Evolutionary conservation across 148 eudicot species (phyloP).

Genomic region (Persicaria maculosa): DNA sequence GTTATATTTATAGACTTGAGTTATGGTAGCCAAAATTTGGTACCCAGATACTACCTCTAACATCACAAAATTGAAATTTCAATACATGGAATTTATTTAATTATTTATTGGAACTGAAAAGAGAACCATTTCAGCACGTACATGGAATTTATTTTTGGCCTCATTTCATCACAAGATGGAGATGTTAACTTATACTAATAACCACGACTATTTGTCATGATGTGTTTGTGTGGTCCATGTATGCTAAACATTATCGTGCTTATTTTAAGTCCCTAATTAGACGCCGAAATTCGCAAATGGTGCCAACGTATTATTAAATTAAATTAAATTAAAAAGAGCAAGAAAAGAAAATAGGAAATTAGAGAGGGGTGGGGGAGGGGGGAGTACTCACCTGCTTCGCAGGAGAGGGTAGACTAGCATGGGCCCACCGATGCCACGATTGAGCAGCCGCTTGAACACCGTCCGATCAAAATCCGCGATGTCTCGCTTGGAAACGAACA

Average conservation of each 20-base stretch:
- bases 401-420: constrained; percentile 82
- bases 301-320: not conserved
- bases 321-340: not conserved
- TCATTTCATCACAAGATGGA: not conserved
- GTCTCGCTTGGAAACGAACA: constrained; percentile 60
- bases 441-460: constrained; percentile 59
- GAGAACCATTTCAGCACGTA: not conserved
- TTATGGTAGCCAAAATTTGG: too few species aligned
- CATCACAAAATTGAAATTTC: too few species aligned
- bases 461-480: constrained; percentile 64
- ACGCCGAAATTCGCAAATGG: not conserved
- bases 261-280: not conserved
- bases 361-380: not conserved
- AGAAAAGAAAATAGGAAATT: not conserved
- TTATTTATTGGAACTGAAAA: too few species aligned
- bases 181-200: not conserved
- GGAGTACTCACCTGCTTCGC: constrained; percentile 41
- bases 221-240: constrained; percentile 2
- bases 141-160: not conserved
- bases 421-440: constrained; percentile 81
- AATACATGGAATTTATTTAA: too few species aligned
- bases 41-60: too few species aligned
- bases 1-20: too few species aligned
- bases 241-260: not conserved
- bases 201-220: constrained; percentile 2